Percentiles rank a stretch among this genome's conserved stretches.
Conservation (phyloP, 1,139 yeast genomes). For the Pichiaceae sp. region DNA sequence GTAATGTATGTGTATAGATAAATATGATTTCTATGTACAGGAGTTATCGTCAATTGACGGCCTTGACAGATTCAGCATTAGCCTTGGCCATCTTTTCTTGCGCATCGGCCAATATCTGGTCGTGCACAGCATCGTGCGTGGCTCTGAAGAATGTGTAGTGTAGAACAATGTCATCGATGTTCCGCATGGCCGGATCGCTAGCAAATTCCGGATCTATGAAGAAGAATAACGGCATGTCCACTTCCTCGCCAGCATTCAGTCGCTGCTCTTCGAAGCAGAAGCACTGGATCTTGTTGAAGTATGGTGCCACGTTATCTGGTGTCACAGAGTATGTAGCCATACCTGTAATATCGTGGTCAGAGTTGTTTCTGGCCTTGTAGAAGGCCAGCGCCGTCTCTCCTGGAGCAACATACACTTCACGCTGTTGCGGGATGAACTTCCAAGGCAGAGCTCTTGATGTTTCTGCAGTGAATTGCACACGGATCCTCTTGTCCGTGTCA, state of each 20-base stretch:
- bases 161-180: conserved; percentile 80
- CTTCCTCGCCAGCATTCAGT: conserved; percentile 92
- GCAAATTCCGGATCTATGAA: conserved; percentile 98
- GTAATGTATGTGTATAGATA: conserved; percentile 4
- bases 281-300: conserved; percentile 94
- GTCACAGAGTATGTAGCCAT: conserved; percentile 97
- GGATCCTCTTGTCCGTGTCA: conserved; percentile 72
- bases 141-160: conserved; percentile 89
- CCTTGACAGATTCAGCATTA: conserved; percentile 1
- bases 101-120: conserved; percentile 13
- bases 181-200: conserved; percentile 87
- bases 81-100: conserved; percentile 3
- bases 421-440: conserved; percentile 91
- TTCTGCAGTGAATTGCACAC: conserved; percentile 83
- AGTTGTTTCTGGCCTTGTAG: conserved; percentile 80
- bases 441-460: conserved; percentile 90
- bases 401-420: conserved; percentile 88
- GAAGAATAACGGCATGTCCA: conserved; percentile 98
- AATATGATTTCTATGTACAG: not conserved
- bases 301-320: conserved; percentile 94
- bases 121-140: conserved; percentile 23
- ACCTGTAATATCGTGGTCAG: conserved; percentile 88
- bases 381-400: conserved; percentile 98
- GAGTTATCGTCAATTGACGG: not conserved
- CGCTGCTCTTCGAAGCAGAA: conserved; percentile 97